Percentiles rank a stretch among this genome's conserved stretches.
Conservation (phyloP, 805 yeast species). For the Candida quercuum region DNA sequence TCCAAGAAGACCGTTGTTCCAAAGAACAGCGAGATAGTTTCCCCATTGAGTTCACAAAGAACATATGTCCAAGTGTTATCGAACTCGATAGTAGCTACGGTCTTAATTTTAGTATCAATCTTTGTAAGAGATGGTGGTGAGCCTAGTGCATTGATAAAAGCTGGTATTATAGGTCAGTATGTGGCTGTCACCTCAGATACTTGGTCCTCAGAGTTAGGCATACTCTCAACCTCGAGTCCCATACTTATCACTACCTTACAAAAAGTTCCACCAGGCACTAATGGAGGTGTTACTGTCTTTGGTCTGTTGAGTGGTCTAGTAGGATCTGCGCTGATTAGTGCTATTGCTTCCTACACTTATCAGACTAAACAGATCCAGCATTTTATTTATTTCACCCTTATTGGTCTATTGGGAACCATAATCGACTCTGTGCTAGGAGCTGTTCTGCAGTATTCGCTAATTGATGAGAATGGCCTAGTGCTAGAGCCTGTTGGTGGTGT, state of each 20-base stretch:
- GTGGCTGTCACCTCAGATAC: constrained; percentile 42
- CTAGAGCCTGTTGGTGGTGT: constrained; percentile 29
- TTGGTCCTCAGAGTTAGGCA: constrained; percentile 43
- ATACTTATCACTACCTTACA: constrained; percentile 34
- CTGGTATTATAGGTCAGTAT: constrained; percentile 30
- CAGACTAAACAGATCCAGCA: constrained; percentile 13
- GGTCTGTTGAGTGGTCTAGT: constrained; percentile 32
- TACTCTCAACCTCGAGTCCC: constrained; percentile 32
- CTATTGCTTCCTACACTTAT: constrained; percentile 22
- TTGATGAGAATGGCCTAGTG: constrained; percentile 26
- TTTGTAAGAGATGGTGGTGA: constrained; percentile 5
- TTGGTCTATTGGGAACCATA: constrained; percentile 34
- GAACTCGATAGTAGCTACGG: constrained; percentile 34
- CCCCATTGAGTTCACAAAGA: constrained; percentile 27
- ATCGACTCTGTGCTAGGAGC: constrained; percentile 40
- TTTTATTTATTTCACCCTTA: constrained; percentile 22
- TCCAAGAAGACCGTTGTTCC: constrained; percentile 25
- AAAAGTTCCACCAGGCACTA: constrained; percentile 41
- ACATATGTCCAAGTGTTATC: constrained; percentile 36
- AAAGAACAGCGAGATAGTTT: constrained; percentile 4
- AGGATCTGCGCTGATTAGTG: constrained; percentile 32
- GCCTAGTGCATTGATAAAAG: constrained; percentile 14
- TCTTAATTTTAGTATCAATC: constrained; percentile 25
- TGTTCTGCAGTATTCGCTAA: constrained; percentile 30
- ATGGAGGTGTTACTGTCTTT: constrained; percentile 36